A percentile compares a stretch with the other conserved stretches of the same genome.
phyloP scores from a whole-genome alignment of 2,329 filamentous ascomycete species.

The Chrysoporthe puriensis region DNA sequence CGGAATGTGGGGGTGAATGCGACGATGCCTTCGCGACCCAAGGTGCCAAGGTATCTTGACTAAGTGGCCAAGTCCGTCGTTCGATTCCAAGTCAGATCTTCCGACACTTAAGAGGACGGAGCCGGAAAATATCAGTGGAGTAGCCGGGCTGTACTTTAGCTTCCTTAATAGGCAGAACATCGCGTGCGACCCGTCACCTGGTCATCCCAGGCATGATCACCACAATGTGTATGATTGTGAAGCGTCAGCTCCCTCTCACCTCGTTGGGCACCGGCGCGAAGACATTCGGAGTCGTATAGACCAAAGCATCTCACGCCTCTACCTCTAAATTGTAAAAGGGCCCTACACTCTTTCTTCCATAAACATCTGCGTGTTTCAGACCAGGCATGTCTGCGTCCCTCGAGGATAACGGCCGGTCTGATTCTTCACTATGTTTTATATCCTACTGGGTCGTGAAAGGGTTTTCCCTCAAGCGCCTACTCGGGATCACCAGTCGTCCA shows the following conservation, averaged over 20 bases:
- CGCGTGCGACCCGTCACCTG: not conserved
- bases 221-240: not conserved
- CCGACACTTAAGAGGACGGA: not conserved
- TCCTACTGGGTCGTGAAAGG: not conserved
- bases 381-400: not conserved
- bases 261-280: not conserved
- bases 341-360: not conserved
- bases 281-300: not conserved
- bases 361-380: not conserved
- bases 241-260: not conserved
- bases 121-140: not conserved
- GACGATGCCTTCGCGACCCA: too few relatives aligned
- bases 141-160: not conserved
- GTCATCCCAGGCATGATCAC: not conserved
- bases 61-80: not conserved
- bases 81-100: not conserved
- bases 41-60: not conserved
- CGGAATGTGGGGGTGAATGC: not conserved
- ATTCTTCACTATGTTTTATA: not conserved
- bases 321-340: not conserved
- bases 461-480: not conserved
- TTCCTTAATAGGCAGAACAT: not conserved
- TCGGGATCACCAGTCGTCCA: too few relatives aligned
- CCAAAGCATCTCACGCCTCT: not conserved
- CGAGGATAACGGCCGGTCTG: not conserved